A percentile compares a stretch with the other conserved stretches of the same genome.
Evolutionary conservation across 2,329 filamentous ascomycete species (phyloP).

Genomic region (Westerdykella ornata): DNA sequence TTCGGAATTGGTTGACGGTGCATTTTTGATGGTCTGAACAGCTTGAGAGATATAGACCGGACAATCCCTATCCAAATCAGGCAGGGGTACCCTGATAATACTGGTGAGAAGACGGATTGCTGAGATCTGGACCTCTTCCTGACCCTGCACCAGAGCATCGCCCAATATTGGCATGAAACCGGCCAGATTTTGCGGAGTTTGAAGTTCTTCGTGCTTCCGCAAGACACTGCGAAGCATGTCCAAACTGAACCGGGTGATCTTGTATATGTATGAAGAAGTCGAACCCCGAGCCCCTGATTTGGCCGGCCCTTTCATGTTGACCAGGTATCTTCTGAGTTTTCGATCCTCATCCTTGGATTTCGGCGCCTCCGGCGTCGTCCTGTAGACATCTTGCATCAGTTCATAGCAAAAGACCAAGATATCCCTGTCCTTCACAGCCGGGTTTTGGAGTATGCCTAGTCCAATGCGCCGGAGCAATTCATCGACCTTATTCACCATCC

Average conservation of each 20-base stretch:
- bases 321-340: conserved; percentile 63
- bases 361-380: conserved; percentile 47
- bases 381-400: conserved; percentile 80
- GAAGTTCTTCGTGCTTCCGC: conserved; percentile 74
- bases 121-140: conserved; percentile 89
- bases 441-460: conserved; percentile 74
- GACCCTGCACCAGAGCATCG: conserved; percentile 72
- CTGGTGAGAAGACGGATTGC: conserved; percentile 78
- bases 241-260: conserved; percentile 79
- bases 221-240: conserved; percentile 81
- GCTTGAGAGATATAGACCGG: conserved; percentile 81
- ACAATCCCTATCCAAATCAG: conserved; percentile 60
- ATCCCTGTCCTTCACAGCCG: conserved; percentile 68
- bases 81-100: conserved; percentile 76
- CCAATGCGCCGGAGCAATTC: conserved; percentile 78
- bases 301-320: conserved; percentile 69
- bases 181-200: conserved; percentile 69
- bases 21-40: conserved; percentile 69
- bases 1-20: conserved; percentile 73
- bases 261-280: conserved; percentile 75
- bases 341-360: conserved; percentile 23
- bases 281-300: conserved; percentile 64
- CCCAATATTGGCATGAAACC: conserved; percentile 87
- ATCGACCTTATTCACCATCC: conserved; percentile 83
- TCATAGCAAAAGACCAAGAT: conserved; percentile 94